Base-by-base conservation (phyloP, 2,329 filamentous ascomycete species). In the Alternaria longipes region DNA sequence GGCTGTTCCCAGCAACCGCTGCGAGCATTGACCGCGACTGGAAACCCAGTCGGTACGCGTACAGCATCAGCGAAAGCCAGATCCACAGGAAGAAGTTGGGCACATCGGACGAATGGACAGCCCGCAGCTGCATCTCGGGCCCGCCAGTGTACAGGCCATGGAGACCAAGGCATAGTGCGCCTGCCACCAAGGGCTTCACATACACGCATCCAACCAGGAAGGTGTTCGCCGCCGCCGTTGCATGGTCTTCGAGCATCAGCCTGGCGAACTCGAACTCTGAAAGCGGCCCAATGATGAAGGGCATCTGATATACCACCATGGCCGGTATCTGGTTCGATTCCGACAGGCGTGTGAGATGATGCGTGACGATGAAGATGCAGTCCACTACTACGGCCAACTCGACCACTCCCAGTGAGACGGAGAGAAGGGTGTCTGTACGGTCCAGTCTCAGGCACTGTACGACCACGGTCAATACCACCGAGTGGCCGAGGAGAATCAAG, bases 351-450 rank as follows among this genome's bases (percentile, higher is more conserved):
- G 32, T 52, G 12, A 52, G 34, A 18, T 40, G 49, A 30, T 52
- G 20, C 34, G 49, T 52, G 34, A 52, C 32, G 20, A 52, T 41
- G 32, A 52, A 28, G 49, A 52, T 52, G 36, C 34, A 52, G 34
- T 52, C 49, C 16, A 52, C 16, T 26, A 26, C 49, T 2, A 52
- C 11, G 16, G 49, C 49, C 30, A 52, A 18, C 49, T 34, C 12
- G 8, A 52, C 34, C 34, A 52, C 34, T 18, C 34, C 49, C 16
- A 52, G 34, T 5, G 12, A 52, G 34, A 52, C 18, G 18, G 34
- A 52, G 14, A 52, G 49, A 9, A 41, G 34, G 3, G 34, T 28
- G 18, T 52, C 49, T n/a, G 34, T 32, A 52, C 32, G 36, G 32
- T 52, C 22, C 18, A 18, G 49, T 52, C 34, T 26, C 16, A 41